phyloP scores from a whole-genome alignment of 345 rosid genomes.

The Punica granatum region DNA sequence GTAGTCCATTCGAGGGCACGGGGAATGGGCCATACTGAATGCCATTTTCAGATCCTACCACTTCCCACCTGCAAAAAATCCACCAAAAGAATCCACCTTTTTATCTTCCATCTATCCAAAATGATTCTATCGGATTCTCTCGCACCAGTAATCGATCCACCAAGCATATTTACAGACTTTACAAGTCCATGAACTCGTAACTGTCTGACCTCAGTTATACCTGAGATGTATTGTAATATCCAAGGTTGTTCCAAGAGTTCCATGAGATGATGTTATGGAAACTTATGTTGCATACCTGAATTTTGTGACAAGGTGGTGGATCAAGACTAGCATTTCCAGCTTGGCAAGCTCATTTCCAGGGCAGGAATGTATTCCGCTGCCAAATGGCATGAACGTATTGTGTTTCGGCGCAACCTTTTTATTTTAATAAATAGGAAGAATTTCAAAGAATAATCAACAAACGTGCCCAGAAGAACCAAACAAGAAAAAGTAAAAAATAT shows the following conservation, averaged over 20 bases:
- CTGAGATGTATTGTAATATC: too few species aligned
- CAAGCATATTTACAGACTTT: too few species aligned
- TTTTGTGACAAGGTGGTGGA: constrained; percentile 52
- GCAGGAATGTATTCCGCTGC: constrained; percentile 64
- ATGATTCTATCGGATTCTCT: not conserved
- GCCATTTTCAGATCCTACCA: constrained; percentile 44
- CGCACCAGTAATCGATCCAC: too few species aligned
- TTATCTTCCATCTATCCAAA: not conserved
- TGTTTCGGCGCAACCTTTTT: constrained; percentile 49
- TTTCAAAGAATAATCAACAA: not conserved
- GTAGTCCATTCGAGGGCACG: constrained; percentile 60
- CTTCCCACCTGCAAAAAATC: constrained; percentile 60
- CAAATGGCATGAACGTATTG: constrained; percentile 71
- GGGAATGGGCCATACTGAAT: constrained; percentile 74
- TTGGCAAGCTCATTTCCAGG: constrained; percentile 82
- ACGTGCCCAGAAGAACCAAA: not conserved
- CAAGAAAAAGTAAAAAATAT: not conserved
- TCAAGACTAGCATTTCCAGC: constrained; percentile 62
- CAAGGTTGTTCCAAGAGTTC: not conserved
- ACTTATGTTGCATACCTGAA: constrained; percentile 36
- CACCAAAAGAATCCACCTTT: constrained; percentile 7
- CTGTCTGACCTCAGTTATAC: too few species aligned
- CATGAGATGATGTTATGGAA: not conserved
- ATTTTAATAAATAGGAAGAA: not conserved
- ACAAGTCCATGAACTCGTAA: too few species aligned